These are phyloP conservation scores for Arthrobotrys iridis DNA, from an alignment of 2,329 filamentous ascomycete species.

Conservation along the genomic window DNA sequence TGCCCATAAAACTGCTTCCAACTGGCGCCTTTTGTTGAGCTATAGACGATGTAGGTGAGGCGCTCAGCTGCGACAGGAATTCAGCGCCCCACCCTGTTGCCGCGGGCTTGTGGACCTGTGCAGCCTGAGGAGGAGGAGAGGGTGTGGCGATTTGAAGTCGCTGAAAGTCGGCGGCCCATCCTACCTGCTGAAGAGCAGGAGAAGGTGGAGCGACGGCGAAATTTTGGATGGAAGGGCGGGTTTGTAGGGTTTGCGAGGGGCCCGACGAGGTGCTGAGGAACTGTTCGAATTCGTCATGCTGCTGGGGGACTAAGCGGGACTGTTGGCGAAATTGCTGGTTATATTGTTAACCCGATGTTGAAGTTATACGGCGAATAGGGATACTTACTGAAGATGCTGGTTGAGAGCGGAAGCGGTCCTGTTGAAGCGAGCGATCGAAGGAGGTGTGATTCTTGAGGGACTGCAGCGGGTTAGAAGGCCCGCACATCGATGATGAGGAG, in stretches of 20 bases:
- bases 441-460: conserved; percentile 76
- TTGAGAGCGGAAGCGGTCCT: conserved; percentile 72
- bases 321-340: conserved; percentile 72
- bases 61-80: conserved; percentile 60
- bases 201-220: conserved; percentile 35
- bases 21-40: conserved; percentile 1
- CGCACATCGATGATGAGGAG: conserved; percentile 66
- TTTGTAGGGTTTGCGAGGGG: conserved; percentile 58
- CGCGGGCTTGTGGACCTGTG: neutral
- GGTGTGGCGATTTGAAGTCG: conserved; percentile 63
- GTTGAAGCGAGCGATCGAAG: conserved; percentile 75
- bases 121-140: conserved; percentile 19
- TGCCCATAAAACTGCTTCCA: neutral
- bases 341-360: too few species aligned
- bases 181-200: conserved; percentile 57
- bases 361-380: conserved; percentile 15
- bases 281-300: conserved; percentile 75
- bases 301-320: conserved; percentile 66
- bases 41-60: conserved; percentile 16
- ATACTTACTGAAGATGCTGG: conserved; percentile 68
- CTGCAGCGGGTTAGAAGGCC: conserved; percentile 78
- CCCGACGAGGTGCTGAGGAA: conserved; percentile 64
- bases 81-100: conserved; percentile 46
- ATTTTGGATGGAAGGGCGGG: conserved; percentile 30
- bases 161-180: conserved; percentile 64